Evolutionary conservation across 441 rosid genomes (phyloP), one percentile per base, ranked within the genome.

Genomic region (Geranium incanum): DNA sequence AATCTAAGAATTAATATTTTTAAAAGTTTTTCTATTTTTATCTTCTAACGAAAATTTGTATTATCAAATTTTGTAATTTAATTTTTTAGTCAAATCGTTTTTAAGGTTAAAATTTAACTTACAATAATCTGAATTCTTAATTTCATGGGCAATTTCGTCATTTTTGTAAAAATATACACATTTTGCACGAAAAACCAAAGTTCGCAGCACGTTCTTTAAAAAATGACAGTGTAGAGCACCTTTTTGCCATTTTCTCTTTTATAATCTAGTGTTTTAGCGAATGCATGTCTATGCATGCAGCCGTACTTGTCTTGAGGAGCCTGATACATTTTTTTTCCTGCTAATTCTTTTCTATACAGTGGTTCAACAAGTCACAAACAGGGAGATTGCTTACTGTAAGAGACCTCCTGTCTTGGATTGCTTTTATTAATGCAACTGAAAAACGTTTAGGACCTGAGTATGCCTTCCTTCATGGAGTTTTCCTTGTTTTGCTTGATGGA

Each of bases 401-500:
- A 84, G 99, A 95, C 86, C 95, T 95, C 69, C 83, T 95, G 66
- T 86, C 99, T 70, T 95, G 99, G 99, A 75, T 93, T 73, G 84
- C 84, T 57, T 95, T 95, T 81, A 79, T 90, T 70, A 85, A 86
- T 41, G 78, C 75, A 66, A 84, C 90, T 33, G 81, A 76, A 76
- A 81, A 72, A 83, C 79, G 79, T 77, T 80, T 95, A 74, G 95
- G 86, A 81, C 75, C 84, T 69, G 86, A 82, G 72, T 73, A 74
- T 81, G 89, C 97, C 36, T 82, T 89, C 68, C 80, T 91, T 69
- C 99, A 95, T 77, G 99, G 99, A 67, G 88, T 87, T 78, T 95
- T 93, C 83, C 99, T 95, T 73, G 89, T 89, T 83, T 80, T 95
- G 83, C 95, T 95, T 72, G 99, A 93, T 86, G 99, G 99, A 70